phyloP scores from a whole-genome alignment of 805 yeast species.

The Cyberlindnera americana region DNA sequence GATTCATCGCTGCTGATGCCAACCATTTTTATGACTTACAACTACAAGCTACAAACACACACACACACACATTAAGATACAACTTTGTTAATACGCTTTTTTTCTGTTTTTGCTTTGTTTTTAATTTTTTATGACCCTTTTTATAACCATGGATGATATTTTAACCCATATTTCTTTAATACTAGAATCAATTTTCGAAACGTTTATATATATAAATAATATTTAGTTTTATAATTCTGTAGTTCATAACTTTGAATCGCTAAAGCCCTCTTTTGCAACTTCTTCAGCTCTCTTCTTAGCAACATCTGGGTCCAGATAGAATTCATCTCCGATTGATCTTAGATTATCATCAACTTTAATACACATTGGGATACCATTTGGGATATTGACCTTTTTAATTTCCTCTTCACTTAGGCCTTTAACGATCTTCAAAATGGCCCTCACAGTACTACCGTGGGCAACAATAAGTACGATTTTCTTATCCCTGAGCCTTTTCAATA shows the following conservation, averaged over 20 bases:
- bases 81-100: conserved; percentile 7
- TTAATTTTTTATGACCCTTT: conserved; percentile 6
- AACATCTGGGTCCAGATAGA: conserved; percentile 75
- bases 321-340: conserved; percentile 50
- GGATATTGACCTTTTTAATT: conserved; percentile 72
- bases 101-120: conserved; percentile 2
- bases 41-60: neutral
- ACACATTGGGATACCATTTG: conserved; percentile 79
- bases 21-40: neutral
- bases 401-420: conserved; percentile 63
- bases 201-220: no score
- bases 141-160: conserved; percentile 5
- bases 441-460: conserved; percentile 79
- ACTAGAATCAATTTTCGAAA: no score
- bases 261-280: conserved; percentile 72
- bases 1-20: neutral
- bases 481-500: conserved; percentile 46
- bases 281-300: conserved; percentile 77
- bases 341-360: conserved; percentile 54
- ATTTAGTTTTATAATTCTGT: neutral
- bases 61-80: neutral
- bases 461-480: conserved; percentile 63
- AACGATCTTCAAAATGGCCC: conserved; percentile 68
- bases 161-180: neutral
- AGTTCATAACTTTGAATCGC: neutral